Base-by-base conservation (phyloP, 331 rosid genomes). In the Telfairia occidentalis region DNA sequence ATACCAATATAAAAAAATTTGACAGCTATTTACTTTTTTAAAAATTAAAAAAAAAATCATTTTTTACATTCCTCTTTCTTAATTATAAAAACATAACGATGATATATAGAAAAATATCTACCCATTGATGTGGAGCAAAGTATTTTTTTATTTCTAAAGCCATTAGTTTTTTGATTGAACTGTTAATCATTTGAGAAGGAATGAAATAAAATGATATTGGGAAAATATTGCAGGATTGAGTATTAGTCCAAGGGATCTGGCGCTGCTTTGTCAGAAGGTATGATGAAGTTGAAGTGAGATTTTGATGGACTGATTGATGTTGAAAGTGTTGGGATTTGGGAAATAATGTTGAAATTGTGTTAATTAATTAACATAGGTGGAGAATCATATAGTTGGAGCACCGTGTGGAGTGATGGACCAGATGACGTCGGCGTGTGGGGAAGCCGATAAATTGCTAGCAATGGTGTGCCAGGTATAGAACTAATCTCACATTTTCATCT, bases 351-450 rank as follows among this genome's bases (percentile, higher is more conserved):
- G 61, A 54, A 54, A 54, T 21, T 59, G 18, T 13, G 15, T n/a
- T n/a, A n/a, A n/a, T n/a, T 1, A 59, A 59, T 29, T 29, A 7
- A 52, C 10, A n/a, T 79, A 94, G 98, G 99, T 95, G 82, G 99
- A 95, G 88, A 95, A 95, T 86, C 97, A 92, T 86, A 87, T 95
- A 87, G 99, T 95, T 73, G 99, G 99, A 82, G 99, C 99, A 61
- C 99, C 99, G 18, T 95, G 99, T 34, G 99, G 99, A 77, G 99
- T 95, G 82, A 95, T 95, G 99, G 99, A 95, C 85, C 99, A 95
- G 87, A 92, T 95, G 97, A 85, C 99, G 73, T 92, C 99, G 2
- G 93, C 96, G 30, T 95, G 99, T 71, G 99, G 99, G 45, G 99
- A 95, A 85, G 93, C 96, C 73, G 82, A 95, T 86, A 92, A 95